Conservation (phyloP, 164 flowering plant genomes). For the Kalanchoe fedtschenkoi region DNA sequence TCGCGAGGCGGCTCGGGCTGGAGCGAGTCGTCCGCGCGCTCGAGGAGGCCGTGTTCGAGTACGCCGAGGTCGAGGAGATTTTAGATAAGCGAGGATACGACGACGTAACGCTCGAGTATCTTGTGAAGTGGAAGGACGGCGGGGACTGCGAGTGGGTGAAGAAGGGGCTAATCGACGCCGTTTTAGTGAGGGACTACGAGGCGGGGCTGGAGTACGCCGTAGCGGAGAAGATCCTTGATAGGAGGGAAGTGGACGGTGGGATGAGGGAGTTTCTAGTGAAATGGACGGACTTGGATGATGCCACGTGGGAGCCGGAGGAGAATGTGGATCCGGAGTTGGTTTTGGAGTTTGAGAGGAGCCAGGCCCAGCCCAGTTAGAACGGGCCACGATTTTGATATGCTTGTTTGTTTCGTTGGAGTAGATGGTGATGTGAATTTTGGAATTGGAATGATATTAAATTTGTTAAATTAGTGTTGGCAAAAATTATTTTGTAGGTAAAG, state of each 20-base stretch:
- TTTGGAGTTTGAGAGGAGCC: constrained; percentile 37
- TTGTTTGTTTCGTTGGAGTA: not conserved
- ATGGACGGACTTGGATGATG: constrained; percentile 81
- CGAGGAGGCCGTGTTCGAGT: constrained; percentile 68
- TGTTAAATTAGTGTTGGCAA: too few species aligned
- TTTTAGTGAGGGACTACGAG: constrained; percentile 69
- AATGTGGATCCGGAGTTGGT: constrained; percentile 79
- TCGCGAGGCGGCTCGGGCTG: constrained; percentile 65
- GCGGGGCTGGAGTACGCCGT: constrained; percentile 84
- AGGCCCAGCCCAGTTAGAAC: not conserved
- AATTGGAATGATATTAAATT: too few species aligned
- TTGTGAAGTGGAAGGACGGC: constrained; percentile 86
- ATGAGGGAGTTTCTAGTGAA: constrained; percentile 72
- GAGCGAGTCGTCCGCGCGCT: constrained; percentile 44
- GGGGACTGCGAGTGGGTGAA: constrained; percentile 77
- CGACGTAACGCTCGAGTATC: constrained; percentile 44
- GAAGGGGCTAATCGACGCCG: constrained; percentile 44
- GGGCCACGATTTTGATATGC: not conserved
- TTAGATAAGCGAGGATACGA: constrained; percentile 82
- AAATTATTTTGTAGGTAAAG: too few species aligned
- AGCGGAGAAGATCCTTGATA: constrained; percentile 57
- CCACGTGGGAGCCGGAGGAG: constrained; percentile 94
- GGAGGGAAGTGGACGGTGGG: constrained; percentile 46
- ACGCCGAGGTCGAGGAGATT: constrained; percentile 82
- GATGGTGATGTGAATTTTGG: too few species aligned